phyloP scores from a whole-genome alignment of 805 yeast genomes.

The Tetrapisispora fleetii region DNA sequence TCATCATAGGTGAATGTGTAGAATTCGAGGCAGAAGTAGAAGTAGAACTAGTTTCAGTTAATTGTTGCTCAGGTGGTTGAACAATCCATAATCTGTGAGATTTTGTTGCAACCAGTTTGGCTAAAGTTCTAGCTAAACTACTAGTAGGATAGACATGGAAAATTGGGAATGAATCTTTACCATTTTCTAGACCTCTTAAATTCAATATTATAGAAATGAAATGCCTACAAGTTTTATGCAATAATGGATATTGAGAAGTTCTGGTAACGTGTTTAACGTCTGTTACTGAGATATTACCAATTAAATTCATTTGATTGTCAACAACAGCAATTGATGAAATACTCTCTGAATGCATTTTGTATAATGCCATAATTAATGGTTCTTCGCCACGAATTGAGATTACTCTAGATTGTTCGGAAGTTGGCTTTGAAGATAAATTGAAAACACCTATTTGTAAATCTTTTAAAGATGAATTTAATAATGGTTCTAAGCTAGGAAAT shows the following conservation, averaged over 20 bases:
- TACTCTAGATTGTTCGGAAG: constrained; percentile 42
- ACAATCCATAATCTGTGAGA: constrained; percentile 86
- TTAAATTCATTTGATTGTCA: constrained; percentile 60
- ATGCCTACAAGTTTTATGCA: constrained; percentile 76
- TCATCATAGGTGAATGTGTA: constrained; percentile 18
- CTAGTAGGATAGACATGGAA: constrained; percentile 80
- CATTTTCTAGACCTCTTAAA: constrained; percentile 73
- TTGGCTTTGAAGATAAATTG: constrained; percentile 28
- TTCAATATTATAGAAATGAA: constrained; percentile 79
- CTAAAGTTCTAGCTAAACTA: constrained; percentile 79
- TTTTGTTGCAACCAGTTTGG: constrained; percentile 90
- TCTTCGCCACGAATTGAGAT: constrained; percentile 82
- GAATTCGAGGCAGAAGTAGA: constrained; percentile 17
- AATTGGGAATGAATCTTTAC: constrained; percentile 92
- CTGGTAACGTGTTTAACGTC: constrained; percentile 85
- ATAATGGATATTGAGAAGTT: constrained; percentile 74
- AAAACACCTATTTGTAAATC: constrained; percentile 68
- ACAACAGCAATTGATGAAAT: constrained; percentile 90
- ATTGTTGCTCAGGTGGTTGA: constrained; percentile 39
- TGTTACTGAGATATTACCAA: constrained; percentile 91
- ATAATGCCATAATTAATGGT: constrained; percentile 74
- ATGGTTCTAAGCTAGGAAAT: constrained; percentile 70
- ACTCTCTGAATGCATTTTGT: constrained; percentile 72
- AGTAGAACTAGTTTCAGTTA: constrained; percentile 5
- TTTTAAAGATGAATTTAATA: constrained; percentile 56